Conservation (phyloP, 2,329 filamentous ascomycete species). For the Xylaria sp. region DNA sequence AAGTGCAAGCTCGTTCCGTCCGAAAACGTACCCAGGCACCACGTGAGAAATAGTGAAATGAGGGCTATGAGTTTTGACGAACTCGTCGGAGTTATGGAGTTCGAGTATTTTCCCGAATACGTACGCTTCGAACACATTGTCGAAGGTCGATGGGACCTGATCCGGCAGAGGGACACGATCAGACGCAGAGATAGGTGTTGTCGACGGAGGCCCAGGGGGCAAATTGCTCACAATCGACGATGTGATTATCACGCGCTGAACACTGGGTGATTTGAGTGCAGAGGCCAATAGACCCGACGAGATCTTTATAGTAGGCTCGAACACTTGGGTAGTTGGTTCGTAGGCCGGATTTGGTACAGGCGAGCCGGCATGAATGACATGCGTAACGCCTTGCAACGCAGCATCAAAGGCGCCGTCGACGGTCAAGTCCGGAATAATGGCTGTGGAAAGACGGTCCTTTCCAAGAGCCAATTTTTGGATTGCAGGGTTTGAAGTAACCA, state of each 20-base stretch:
- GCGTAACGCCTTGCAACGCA: slow-evolving; percentile 41
- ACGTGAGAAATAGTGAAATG: slow-evolving; percentile 45
- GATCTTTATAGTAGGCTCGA: slow-evolving; percentile 41
- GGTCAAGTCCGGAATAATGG: slow-evolving; percentile 43
- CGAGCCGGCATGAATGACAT: slow-evolving; percentile 44
- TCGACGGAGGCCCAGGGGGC: slow-evolving; percentile 23
- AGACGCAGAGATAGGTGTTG: slow-evolving; percentile 33
- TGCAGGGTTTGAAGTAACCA: slow-evolving; percentile 42
- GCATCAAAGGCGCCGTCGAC: slow-evolving; percentile 42
- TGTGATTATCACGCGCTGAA: slow-evolving; percentile 44
- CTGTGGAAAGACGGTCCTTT: slow-evolving; percentile 37
- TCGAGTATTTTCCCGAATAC: slow-evolving; percentile 40
- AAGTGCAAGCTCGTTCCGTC: slow-evolving; percentile 45
- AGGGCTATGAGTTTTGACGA: slow-evolving; percentile 39
- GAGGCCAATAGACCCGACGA: slow-evolving; percentile 36
- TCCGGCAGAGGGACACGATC: slow-evolving; percentile 39
- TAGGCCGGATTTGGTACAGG: slow-evolving; percentile 39
- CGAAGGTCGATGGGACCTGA: slow-evolving; percentile 36
- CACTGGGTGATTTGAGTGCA: slow-evolving; percentile 39
- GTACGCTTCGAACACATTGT: slow-evolving; percentile 39
- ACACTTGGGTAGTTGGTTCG: slow-evolving; percentile 39
- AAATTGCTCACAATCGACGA: slow-evolving; percentile 44
- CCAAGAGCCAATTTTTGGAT: slow-evolving; percentile 31
- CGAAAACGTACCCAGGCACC: slow-evolving; percentile 46
- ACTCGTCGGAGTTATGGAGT: slow-evolving; percentile 40